A percentile compares a stretch with the other conserved stretches of the same genome.
Evolutionary conservation across 345 rosid genomes (phyloP).

Genomic region (Atalantia buxifolia): DNA sequence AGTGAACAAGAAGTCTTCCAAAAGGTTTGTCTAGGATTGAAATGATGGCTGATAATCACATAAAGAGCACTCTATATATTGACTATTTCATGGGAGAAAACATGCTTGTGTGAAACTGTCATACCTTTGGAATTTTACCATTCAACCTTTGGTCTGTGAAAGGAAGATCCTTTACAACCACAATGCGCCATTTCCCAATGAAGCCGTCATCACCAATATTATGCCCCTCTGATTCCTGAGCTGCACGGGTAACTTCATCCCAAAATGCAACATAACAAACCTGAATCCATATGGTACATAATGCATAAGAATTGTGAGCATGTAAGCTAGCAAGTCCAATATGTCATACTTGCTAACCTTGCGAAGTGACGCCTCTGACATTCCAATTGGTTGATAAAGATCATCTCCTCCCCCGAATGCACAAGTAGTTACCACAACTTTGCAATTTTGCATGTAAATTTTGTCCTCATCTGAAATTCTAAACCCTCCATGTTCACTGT

Average conservation of each 20-base stretch:
- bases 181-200: slow-evolving; percentile 86
- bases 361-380: slow-evolving; percentile 55
- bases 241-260: slow-evolving; percentile 79
- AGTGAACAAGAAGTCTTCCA: background rate
- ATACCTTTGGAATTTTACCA: slow-evolving; percentile 98
- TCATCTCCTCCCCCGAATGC: slow-evolving; percentile 98
- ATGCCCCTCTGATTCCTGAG: slow-evolving; percentile 64
- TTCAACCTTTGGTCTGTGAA: slow-evolving; percentile 88
- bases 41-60: background rate
- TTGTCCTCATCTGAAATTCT: slow-evolving; percentile 62
- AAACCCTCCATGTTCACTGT: slow-evolving; percentile 75
- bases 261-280: slow-evolving; percentile 95
- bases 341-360: slow-evolving; percentile 50
- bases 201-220: slow-evolving; percentile 49
- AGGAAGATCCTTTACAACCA: slow-evolving; percentile 77
- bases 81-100: too few relatives aligned
- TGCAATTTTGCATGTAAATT: slow-evolving; percentile 57
- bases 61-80: background rate
- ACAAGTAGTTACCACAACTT: slow-evolving; percentile 81
- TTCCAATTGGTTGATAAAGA: slow-evolving; percentile 93
- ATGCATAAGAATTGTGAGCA: slow-evolving; percentile 12
- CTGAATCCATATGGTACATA: slow-evolving; percentile 42
- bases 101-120: background rate
- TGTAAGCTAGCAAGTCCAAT: slow-evolving; percentile 7
- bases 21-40: background rate